Evolutionary conservation across 257 asterid genomes (phyloP).

Genomic region (Phtheirospermum japonicum): DNA sequence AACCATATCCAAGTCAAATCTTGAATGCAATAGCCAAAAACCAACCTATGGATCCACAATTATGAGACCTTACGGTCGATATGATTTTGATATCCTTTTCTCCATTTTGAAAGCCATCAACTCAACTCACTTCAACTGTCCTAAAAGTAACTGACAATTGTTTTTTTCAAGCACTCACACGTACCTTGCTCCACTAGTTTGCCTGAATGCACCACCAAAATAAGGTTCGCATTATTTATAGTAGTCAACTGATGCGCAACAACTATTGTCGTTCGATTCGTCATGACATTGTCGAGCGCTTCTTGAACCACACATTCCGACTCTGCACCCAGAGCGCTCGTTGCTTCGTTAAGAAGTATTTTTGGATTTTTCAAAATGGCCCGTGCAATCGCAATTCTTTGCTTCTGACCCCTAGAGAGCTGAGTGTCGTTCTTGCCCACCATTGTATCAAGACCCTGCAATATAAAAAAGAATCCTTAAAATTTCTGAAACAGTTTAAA

Average conservation of each 20-base stretch:
- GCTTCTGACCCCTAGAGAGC: conserved; percentile 75
- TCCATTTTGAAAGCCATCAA: too few species aligned
- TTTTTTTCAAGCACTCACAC: not conserved
- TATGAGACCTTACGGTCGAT: too few species aligned
- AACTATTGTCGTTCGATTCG: conserved; percentile 49
- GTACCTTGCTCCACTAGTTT: conserved; percentile 65
- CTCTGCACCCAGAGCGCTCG: conserved; percentile 58
- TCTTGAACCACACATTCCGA: conserved; percentile 51
- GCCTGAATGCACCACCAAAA: conserved; percentile 52
- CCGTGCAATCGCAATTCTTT: conserved; percentile 65
- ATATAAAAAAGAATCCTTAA: not conserved
- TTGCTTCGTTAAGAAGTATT: conserved; percentile 71
- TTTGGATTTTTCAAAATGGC: conserved; percentile 60
- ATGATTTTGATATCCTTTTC: too few species aligned
- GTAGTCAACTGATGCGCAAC: conserved; percentile 74
- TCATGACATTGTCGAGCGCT: conserved; percentile 57
- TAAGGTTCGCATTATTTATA: conserved; percentile 49
- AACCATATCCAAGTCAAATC: too few species aligned
- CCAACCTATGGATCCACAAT: too few species aligned
- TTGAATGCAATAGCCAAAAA: too few species aligned
- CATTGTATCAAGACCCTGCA: conserved; percentile 56
- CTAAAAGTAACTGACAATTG: not conserved
- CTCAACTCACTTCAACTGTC: too few species aligned
- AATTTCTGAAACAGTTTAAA: not conserved
- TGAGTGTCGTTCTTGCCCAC: conserved; percentile 61